Base-by-base conservation (phyloP, 192 early-diverging fungal species). In the Dispira simplex region DNA sequence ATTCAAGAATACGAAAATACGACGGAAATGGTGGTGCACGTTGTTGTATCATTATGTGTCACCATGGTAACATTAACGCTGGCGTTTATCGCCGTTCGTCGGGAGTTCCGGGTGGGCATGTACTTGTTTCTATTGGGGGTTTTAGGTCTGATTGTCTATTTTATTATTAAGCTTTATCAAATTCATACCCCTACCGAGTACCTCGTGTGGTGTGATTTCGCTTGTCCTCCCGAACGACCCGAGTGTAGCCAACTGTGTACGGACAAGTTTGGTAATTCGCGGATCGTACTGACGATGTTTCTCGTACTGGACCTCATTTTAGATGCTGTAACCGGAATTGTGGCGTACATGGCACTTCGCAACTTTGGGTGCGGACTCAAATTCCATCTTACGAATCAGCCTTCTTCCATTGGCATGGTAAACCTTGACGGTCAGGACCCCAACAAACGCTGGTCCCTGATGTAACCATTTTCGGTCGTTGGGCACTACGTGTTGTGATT, bases 31-130 rank as follows among this genome's bases (percentile, higher is more conserved):
- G 73, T 67, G 67, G 53, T 64, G 44, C 65, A 63, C 26, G 62
- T 64, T 45, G 49, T 67, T 3, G 21, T 62, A 13, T 48, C 66
- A 12, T 26, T 71, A 2, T 26, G 63, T 47, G 27, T 64, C 48
- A 62, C 52, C 25, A 56, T 53, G 20, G 60, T 62, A 28, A 27
- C 65, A 0, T 64, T 76, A 13, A 57, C 65, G 44, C 27, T 71
- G 64, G 63, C 63, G 25, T 63, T 69, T 54, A 60, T 71, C 57
- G 55, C 71, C 2, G 71, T 71, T 4, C 62, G 65, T 0, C 66
- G 65, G 25, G 75, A 76, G 53, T 49, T 67, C n/a, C 64, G 28
- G 27, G 65, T 69, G 68, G 67, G 70, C 8, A 73, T 76, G 71
- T 64, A 63, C 45, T 64, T 57, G 0, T 69, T 71, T 47, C 46